phyloP scores from a whole-genome alignment of 148 eudicot genomes.

The Cornus florida region DNA sequence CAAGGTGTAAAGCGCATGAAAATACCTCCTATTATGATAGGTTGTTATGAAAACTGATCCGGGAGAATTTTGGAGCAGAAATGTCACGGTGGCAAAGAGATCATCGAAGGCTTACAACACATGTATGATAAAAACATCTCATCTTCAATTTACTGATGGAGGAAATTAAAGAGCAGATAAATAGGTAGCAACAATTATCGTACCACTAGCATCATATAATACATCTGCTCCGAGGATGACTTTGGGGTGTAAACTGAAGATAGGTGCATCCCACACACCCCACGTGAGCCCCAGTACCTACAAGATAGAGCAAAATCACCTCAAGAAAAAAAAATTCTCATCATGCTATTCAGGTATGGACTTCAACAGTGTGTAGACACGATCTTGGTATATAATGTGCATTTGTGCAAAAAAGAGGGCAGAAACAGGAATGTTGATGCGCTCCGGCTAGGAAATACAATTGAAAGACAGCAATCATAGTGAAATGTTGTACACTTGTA shows the following conservation, averaged over 20 bases:
- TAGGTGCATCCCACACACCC: conserved; percentile 82
- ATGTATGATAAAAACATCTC: conserved; percentile 10
- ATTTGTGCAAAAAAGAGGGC: conserved; percentile 11
- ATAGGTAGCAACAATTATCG: neutral
- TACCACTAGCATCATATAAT: conserved; percentile 81
- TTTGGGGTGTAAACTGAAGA: conserved; percentile 58
- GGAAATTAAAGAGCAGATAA: neutral
- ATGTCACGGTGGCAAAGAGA: conserved; percentile 87
- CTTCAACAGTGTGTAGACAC: neutral
- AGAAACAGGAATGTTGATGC: neutral
- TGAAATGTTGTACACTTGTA: neutral
- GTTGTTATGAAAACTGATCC: conserved; percentile 81
- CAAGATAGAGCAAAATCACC: conserved; percentile 13
- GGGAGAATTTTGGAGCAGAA: conserved; percentile 73
- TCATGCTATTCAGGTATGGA: neutral
- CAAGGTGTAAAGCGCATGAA: neutral
- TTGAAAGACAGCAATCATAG: neutral
- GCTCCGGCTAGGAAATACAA: neutral
- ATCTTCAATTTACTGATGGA: conserved; percentile 8
- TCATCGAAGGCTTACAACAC: conserved; percentile 71
- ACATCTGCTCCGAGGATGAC: conserved; percentile 95
- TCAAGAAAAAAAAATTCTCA: neutral
- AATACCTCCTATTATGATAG: conserved; percentile 90
- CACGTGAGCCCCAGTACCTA: conserved; percentile 85
- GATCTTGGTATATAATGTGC: neutral